Conservation (phyloP, 805 yeast genomes). For the Tetrapisispora phaffii region DNA sequence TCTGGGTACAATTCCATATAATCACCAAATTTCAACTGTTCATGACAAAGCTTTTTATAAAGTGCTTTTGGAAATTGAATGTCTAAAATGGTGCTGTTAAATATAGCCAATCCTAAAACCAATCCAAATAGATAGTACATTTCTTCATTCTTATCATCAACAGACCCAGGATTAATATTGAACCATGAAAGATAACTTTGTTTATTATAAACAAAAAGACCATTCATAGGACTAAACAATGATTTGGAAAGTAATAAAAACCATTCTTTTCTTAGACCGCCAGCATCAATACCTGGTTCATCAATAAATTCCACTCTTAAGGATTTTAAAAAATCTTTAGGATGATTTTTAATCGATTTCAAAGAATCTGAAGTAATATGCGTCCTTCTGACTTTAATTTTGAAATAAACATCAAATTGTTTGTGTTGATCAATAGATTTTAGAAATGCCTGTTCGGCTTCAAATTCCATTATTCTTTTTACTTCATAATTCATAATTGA, state of each 20-base stretch:
- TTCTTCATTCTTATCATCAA: slow-evolving; percentile 31
- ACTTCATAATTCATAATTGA: slow-evolving; percentile 76
- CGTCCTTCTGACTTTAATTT: slow-evolving; percentile 57
- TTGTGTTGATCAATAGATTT: slow-evolving; percentile 55
- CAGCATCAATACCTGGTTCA: slow-evolving; percentile 93
- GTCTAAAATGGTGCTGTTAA: slow-evolving; percentile 80
- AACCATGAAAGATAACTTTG: slow-evolving; percentile 77
- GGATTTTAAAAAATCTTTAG: slow-evolving; percentile 58
- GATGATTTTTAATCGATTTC: slow-evolving; percentile 45
- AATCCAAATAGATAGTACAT: slow-evolving; percentile 74
- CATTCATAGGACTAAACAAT: slow-evolving; percentile 57
- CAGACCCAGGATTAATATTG: slow-evolving; percentile 29
- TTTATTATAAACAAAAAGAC: slow-evolving; percentile 55
- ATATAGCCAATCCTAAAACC: slow-evolving; percentile 80
- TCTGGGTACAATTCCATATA: slow-evolving; percentile 60
- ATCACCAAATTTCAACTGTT: slow-evolving; percentile 51
- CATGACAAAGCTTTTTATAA: slow-evolving; percentile 60
- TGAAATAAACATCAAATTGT: slow-evolving; percentile 58
- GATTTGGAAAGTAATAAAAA: slow-evolving; percentile 63
- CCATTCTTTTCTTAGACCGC: slow-evolving; percentile 94
- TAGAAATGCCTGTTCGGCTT: slow-evolving; percentile 84
- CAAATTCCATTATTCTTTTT: slow-evolving; percentile 66
- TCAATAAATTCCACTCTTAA: slow-evolving; percentile 69
- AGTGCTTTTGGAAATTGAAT: slow-evolving; percentile 65
- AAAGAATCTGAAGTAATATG: slow-evolving; percentile 68